Base-by-base conservation (phyloP, 495 filamentous ascomycete genomes). In the Aspergillus taichungensis region DNA sequence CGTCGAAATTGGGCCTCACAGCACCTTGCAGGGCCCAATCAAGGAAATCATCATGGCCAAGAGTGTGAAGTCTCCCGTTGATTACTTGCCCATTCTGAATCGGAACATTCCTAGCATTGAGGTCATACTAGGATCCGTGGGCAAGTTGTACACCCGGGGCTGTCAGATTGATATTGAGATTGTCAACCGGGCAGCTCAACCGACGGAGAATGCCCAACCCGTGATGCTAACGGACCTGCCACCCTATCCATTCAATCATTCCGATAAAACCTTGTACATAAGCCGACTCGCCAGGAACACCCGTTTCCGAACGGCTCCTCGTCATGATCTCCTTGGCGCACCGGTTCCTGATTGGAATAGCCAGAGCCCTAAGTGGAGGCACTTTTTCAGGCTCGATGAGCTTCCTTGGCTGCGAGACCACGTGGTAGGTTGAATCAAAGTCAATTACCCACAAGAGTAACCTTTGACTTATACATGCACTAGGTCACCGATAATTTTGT, bases 391-490 rank as follows among this genome's bases (percentile, higher is more conserved):
- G n/a, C 39, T 67, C n/a, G 43, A 59, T 7, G 66, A 71, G 13
- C 48, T 66, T 3, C 72, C 72, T 6, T 74, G 71, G 71, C 24
- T 74, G 0, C 44, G 42, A 8, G 61, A 73, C 29, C 68, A 74
- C 44, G 45, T 57, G 28, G 55, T 60, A 42, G 40, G 56, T 37
- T 8, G 1, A 13, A 27, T 10, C 5, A 7, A 3, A 14, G 10
- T 1, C 11, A 14, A 8, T 29, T 24, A 12, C 8, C 24, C 36
- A 3, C 47, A 53, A 27, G 57, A 13, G 3, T 11, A 1, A 10
- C 2, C 5, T 34, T 5, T 34, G 12, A 10, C 32, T 34, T 13
- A 24, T 24, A 24, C 18, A 24, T 24, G 18, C 18, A 24, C 7
- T 30, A 60, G 56, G 46, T 73, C 1, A 56, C 69, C 14, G 59